Conservation (phyloP, 2,329 filamentous ascomycete species). For the Trichoderma sp. region DNA sequence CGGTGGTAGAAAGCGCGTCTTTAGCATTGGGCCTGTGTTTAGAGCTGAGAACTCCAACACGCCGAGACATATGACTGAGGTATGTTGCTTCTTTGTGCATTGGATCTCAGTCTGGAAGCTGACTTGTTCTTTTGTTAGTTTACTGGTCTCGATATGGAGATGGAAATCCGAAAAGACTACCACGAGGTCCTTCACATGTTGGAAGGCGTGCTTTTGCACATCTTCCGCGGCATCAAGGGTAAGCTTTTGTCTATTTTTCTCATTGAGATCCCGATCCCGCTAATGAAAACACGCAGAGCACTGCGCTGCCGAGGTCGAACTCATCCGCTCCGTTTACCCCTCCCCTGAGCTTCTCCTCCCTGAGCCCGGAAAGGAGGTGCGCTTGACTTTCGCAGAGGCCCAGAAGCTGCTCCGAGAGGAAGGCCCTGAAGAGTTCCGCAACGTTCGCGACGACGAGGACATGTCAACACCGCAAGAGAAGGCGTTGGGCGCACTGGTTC, state of each 20-base stretch:
- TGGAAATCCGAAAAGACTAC: slow-evolving; percentile 81
- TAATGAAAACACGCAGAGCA: slow-evolving; percentile 42
- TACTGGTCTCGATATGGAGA: slow-evolving; percentile 85
- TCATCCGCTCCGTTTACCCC: slow-evolving; percentile 72
- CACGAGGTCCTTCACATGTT: slow-evolving; percentile 72
- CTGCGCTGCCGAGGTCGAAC: slow-evolving; percentile 71
- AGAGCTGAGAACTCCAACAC: slow-evolving; percentile 86
- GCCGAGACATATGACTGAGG: slow-evolving; percentile 79
- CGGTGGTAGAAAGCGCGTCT: slow-evolving; percentile 74
- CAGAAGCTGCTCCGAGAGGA: slow-evolving; percentile 76
- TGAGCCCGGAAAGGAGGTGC: slow-evolving; percentile 70
- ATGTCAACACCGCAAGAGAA: slow-evolving; percentile 82
- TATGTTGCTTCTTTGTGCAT: slow-evolving; percentile 30
- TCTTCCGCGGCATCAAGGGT: slow-evolving; percentile 65
- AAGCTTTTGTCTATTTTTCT: slow-evolving; percentile 13
- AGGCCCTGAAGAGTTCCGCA: slow-evolving; percentile 64
- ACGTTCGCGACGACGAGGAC: slow-evolving; percentile 76
- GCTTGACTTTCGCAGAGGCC: slow-evolving; percentile 75
- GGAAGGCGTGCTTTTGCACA: slow-evolving; percentile 73
- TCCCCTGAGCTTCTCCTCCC: slow-evolving; percentile 77
- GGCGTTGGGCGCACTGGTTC: slow-evolving; percentile 82
- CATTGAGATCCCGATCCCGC: neutral
- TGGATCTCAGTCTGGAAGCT: neutral
- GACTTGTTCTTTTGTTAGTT: slow-evolving; percentile 53
- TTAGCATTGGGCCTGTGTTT: slow-evolving; percentile 79